These are phyloP conservation scores for Vitis hybrid DNA, from an alignment of 177 flowering plant species.

Conservation along the genomic window DNA sequence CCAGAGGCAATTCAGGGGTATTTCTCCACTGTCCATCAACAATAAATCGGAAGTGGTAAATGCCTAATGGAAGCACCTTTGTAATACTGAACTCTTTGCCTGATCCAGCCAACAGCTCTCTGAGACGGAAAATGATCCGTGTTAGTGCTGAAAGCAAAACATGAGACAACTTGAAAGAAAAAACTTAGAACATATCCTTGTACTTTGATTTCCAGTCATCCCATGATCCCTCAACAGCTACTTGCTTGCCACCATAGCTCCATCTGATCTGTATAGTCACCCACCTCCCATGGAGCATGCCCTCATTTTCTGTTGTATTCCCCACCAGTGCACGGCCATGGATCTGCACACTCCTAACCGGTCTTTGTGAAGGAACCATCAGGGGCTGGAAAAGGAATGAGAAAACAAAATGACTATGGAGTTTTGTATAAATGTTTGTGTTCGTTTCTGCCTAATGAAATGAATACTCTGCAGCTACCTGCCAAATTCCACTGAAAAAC, in stretches of 20 bases:
- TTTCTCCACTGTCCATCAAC: constrained; percentile 61
- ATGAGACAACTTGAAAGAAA: not conserved
- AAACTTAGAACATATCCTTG: not conserved
- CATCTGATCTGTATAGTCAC: constrained; percentile 62
- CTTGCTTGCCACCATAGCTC: constrained; percentile 65
- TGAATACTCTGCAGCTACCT: not conserved
- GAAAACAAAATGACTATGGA: not conserved
- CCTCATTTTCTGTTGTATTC: constrained; percentile 18
- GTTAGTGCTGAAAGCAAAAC: not conserved
- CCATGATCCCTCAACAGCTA: constrained; percentile 84
- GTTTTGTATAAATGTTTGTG: not conserved
- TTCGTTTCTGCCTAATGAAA: not conserved
- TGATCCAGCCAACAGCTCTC: constrained; percentile 51
- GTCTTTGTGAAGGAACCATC: constrained; percentile 32
- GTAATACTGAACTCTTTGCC: constrained; percentile 55
- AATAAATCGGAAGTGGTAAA: constrained; percentile 65
- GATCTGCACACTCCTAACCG: constrained; percentile 26
- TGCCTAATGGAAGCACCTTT: constrained; percentile 66
- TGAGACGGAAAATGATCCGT: constrained; percentile 17
- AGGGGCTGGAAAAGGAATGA: constrained; percentile 32
- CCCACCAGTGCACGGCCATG: constrained; percentile 23
- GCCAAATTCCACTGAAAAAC: not conserved
- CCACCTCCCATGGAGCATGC: constrained; percentile 25
- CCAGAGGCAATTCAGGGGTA: constrained; percentile 53
- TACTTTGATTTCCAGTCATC: constrained; percentile 73